A percentile compares a stretch with the other conserved stretches of the same genome.
Evolutionary conservation across 2,329 filamentous ascomycete genomes (phyloP).

Genomic region (Coniosporium tulheliwenetii): DNA sequence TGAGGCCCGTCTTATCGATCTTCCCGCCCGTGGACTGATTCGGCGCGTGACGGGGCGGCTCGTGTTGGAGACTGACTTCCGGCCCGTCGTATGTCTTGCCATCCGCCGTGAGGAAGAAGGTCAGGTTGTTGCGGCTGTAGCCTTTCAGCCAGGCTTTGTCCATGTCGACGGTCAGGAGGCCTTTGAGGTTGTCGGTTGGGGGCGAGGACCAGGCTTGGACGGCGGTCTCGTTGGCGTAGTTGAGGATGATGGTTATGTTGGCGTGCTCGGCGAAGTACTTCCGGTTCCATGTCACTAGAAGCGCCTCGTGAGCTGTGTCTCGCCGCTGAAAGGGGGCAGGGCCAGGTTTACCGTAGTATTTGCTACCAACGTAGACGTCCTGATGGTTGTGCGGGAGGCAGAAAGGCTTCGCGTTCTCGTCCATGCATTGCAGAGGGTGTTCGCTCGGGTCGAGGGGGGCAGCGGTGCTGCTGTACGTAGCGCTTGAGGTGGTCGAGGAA

Average conservation of each 20-base stretch:
- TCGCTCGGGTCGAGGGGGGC: too few species aligned
- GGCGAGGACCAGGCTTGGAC: constrained; percentile 21
- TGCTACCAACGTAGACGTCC: too few species aligned
- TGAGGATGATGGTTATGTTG: constrained; percentile 12
- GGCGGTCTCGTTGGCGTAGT: constrained; percentile 18
- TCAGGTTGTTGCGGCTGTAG: constrained; percentile 19
- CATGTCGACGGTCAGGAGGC: constrained; percentile 22
- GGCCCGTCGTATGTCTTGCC: constrained; percentile 17
- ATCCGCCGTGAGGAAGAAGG: constrained; percentile 11
- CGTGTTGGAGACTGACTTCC: constrained; percentile 17
- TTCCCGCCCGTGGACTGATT: constrained; percentile 14
- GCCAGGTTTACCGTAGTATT: too few species aligned
- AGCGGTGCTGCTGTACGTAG: too few species aligned
- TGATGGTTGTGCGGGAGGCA: too few species aligned
- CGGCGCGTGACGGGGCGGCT: constrained; percentile 17
- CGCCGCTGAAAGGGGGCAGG: too few species aligned
- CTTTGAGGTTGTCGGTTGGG: constrained; percentile 19
- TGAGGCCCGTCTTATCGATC: constrained; percentile 19
- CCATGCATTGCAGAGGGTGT: too few species aligned
- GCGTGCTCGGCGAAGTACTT: constrained; percentile 10
- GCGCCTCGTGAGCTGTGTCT: too few species aligned
- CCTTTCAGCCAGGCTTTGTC: constrained; percentile 24
- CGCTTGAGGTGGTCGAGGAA: too few species aligned
- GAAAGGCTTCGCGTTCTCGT: too few species aligned
- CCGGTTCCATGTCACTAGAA: constrained; percentile 11